A percentile compares a stretch with the other conserved stretches of the same genome.
Evolutionary conservation across 2,329 filamentous ascomycete species (phyloP).

Genomic region (Cylindrodendrum hubeiense): DNA sequence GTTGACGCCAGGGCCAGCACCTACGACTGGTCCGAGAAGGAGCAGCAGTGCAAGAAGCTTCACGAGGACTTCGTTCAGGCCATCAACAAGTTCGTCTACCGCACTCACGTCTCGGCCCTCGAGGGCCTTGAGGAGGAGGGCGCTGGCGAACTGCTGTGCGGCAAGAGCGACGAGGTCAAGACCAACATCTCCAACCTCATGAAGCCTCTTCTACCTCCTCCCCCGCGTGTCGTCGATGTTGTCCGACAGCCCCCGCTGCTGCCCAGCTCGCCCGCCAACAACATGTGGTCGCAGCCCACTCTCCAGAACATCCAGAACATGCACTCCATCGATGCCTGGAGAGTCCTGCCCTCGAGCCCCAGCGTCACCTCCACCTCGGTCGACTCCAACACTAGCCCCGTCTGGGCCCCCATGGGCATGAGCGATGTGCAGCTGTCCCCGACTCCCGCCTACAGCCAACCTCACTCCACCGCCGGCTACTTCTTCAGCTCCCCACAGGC

Average conservation of each 20-base stretch:
- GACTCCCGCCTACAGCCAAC: constrained; percentile 80
- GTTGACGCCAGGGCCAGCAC: constrained; percentile 89
- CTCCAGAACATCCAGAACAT: constrained; percentile 75
- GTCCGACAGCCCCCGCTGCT: constrained; percentile 88
- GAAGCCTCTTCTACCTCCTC: constrained; percentile 86
- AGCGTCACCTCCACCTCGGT: constrained; percentile 78
- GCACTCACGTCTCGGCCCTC: constrained; percentile 87
- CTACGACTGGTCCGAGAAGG: constrained; percentile 97
- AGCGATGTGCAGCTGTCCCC: constrained; percentile 83
- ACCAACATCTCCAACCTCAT: constrained; percentile 85
- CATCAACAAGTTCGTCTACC: constrained; percentile 96
- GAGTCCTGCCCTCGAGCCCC: constrained; percentile 89
- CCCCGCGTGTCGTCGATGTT: constrained; percentile 89
- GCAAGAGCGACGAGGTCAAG: constrained; percentile 95
- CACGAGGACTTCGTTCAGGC: constrained; percentile 97
- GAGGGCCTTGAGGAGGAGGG: constrained; percentile 98
- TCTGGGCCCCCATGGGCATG: constrained; percentile 86
- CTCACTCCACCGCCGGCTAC: constrained; percentile 77
- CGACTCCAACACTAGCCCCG: constrained; percentile 75
- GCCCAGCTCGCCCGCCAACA: constrained; percentile 82
- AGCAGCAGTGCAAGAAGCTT: constrained; percentile 94
- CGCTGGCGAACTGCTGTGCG: constrained; percentile 90
- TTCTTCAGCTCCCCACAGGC: constrained; percentile 86
- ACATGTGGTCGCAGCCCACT: constrained; percentile 84
- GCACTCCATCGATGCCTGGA: constrained; percentile 86